Evolutionary conservation across 2,329 filamentous ascomycete genomes (phyloP), one percentile per base, ranked within the genome.

Genomic region (Scedosporium minutisporum): DNA sequence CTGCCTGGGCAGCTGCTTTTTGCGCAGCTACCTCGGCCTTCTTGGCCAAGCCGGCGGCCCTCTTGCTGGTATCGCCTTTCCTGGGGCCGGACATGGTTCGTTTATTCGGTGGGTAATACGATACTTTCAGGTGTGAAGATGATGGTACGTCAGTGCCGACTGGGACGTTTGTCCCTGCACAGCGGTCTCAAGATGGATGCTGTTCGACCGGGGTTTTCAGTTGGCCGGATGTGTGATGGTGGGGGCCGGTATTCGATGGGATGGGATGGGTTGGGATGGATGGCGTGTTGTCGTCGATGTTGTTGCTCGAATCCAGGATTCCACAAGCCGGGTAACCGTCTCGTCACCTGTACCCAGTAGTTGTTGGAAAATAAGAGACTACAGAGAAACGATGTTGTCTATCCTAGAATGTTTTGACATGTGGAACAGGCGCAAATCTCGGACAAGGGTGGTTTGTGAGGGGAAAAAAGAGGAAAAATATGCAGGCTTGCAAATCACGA

Each of bases 1-100:
- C 77, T 46, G 91, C 83, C 64, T 87, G 87, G 3, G 76, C 86
- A 0, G 91, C 90, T 64, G 87, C 82, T 77, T 97, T 97, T 63
- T 83, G 77, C 7, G 90, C 89, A 1, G 92, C 93, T 3, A 86
- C 87, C 58, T 97, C 92, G 66, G 92, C 92, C 82, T 99, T 97
- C 77, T 91, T 85, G 66, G 93, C 92, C 75, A 97, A 91, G 66
- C 93, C 95, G 7, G 88, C 85, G 2, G 78, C 91, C 80, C 97
- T 97, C 78, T 96, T 97, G 74, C 82, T 88, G 77, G 89, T 91
- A 66, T 96, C 92, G 62, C 79, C 83, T 62, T 80, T 84, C 75
- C 90, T 93, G 76, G 90, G 91, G 68, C 82, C 83, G 29, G 81
- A 87, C 89, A 93, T 93, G 66, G 67, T n/a, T 23, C 16, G 25